Evolutionary conservation across 805 yeast genomes (phyloP).

Genomic region (Ogataea dorogensis): DNA sequence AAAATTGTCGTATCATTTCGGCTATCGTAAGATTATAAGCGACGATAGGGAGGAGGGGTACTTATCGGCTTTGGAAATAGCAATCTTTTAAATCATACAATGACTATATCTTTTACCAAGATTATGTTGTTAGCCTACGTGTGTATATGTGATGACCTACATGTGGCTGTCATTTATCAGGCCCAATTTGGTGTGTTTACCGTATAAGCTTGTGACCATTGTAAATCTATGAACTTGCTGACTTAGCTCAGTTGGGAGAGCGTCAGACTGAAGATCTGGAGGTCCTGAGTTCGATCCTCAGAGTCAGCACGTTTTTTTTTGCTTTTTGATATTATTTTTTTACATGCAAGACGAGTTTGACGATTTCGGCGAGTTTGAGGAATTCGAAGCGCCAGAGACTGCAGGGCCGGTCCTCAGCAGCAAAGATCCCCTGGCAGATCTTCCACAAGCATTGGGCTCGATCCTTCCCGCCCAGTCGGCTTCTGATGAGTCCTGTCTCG

Average conservation of each 20-base stretch:
- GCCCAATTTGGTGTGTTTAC: too few species aligned
- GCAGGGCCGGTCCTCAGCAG: too few species aligned
- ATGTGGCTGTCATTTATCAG: neutral
- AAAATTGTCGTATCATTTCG: slow-evolving; percentile 6
- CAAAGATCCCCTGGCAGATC: neutral
- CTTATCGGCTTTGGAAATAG: too few species aligned
- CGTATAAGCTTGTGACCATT: neutral
- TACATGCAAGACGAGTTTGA: slow-evolving; percentile 15
- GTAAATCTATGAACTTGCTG: slow-evolving; percentile 13
- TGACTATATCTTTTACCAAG: too few species aligned
- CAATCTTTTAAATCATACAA: too few species aligned
- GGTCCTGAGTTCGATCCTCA: slow-evolving; percentile 32
- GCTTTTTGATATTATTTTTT: neutral
- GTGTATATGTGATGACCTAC: too few species aligned
- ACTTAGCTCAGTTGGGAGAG: slow-evolving; percentile 31
- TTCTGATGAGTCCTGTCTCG: slow-evolving; percentile 3
- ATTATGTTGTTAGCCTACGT: too few species aligned
- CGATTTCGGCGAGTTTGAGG: slow-evolving; percentile 24
- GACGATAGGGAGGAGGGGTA: slow-evolving; percentile 1
- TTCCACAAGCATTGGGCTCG: neutral
- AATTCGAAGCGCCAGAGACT: slow-evolving; percentile 7
- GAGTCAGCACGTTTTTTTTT: slow-evolving; percentile 22
- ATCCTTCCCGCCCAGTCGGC: neutral
- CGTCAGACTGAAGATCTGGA: slow-evolving; percentile 30
- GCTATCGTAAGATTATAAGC: slow-evolving; percentile 12